Conservation (phyloP, 495 filamentous ascomycete genomes). For the Hypoxylon crocopeplum region DNA sequence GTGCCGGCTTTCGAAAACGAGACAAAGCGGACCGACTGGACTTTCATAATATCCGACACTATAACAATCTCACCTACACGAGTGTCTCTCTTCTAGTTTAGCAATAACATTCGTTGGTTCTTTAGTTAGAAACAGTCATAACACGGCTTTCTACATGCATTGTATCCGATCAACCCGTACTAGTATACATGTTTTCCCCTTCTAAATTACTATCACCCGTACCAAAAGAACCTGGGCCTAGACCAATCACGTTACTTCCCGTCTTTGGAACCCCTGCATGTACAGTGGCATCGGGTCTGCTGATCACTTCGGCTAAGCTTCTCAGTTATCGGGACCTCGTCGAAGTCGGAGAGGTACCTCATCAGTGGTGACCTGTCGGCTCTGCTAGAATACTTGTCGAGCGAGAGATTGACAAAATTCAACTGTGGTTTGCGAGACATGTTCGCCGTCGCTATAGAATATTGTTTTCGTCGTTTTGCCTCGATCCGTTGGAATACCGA, state of each 20-base stretch:
- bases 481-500: no score
- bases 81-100: no score
- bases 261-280: neutral
- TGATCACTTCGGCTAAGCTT: slow-evolving; percentile 8
- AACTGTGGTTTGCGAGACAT: neutral
- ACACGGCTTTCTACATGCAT: no score
- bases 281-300: neutral
- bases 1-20: no score
- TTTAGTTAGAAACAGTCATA: no score
- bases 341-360: slow-evolving; percentile 12
- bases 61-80: no score
- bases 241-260: neutral
- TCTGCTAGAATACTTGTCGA: neutral
- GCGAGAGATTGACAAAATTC: neutral
- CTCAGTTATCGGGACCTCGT: slow-evolving; percentile 14
- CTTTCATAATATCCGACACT: neutral
- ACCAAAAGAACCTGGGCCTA: neutral
- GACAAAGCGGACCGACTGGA: neutral
- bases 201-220: neutral
- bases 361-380: slow-evolving; percentile 4
- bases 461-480: neutral
- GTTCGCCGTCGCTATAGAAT: neutral
- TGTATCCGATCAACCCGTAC: no score
- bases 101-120: no score
- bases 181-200: neutral